These are phyloP conservation scores for Biscogniauxia sp. DNA, from an alignment of 2,329 filamentous ascomycete species.

Conservation along the genomic window DNA sequence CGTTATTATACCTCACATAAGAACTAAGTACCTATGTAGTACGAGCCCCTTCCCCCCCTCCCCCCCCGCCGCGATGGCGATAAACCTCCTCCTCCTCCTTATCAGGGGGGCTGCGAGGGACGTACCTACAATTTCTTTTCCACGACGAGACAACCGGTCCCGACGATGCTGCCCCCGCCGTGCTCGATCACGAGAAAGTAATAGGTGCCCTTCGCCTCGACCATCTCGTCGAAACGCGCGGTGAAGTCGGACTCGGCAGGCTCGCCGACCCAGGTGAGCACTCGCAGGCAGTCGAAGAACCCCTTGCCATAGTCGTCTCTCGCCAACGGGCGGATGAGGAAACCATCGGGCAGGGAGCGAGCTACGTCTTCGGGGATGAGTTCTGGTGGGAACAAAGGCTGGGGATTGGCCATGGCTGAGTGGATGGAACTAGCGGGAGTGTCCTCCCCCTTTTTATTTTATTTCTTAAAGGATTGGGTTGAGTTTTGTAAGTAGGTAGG, in stretches of 20 bases:
- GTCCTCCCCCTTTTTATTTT: no score
- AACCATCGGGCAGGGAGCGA: slow-evolving; percentile 62
- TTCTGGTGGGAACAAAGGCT: slow-evolving; percentile 61
- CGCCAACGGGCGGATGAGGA: slow-evolving; percentile 68
- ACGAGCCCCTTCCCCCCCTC: no score
- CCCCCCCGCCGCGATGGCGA: no score
- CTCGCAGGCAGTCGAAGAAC: slow-evolving; percentile 72
- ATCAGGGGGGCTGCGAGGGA: neutral
- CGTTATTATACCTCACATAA: neutral
- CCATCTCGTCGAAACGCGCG: slow-evolving; percentile 62
- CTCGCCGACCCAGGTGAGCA: slow-evolving; percentile 75
- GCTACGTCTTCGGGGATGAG: slow-evolving; percentile 65
- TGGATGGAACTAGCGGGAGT: neutral
- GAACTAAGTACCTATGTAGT: slow-evolving; percentile 2
- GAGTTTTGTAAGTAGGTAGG: no score
- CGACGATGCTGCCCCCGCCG: slow-evolving; percentile 59
- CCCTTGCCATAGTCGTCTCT: slow-evolving; percentile 66
- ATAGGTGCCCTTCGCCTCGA: slow-evolving; percentile 48
- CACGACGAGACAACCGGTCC: slow-evolving; percentile 72
- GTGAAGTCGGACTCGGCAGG: slow-evolving; percentile 49
- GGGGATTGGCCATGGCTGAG: slow-evolving; percentile 8
- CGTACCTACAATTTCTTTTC: slow-evolving; percentile 76
- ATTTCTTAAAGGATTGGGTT: no score
- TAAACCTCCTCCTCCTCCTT: neutral
- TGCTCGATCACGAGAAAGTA: slow-evolving; percentile 71